These are phyloP conservation scores for Chaetothyriales sp. DNA, from an alignment of 2,329 filamentous ascomycete genomes.

Conservation along the genomic window DNA sequence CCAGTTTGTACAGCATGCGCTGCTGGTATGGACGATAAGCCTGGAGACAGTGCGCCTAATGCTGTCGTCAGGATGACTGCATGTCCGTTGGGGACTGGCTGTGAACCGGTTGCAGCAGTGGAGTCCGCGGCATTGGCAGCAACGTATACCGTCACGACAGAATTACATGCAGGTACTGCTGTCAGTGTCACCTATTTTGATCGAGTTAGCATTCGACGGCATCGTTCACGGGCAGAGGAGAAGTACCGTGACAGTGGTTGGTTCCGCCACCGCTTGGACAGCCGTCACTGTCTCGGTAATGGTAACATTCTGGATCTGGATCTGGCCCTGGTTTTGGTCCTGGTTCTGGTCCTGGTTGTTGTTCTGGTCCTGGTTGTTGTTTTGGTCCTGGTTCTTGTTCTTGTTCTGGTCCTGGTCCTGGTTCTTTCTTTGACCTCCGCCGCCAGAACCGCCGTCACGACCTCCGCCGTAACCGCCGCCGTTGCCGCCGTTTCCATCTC, in stretches of 20 bases:
- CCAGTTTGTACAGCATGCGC: constrained; percentile 11
- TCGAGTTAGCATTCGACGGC: neutral
- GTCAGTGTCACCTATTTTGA: neutral
- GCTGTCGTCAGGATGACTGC: constrained; percentile 5
- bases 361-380: neutral
- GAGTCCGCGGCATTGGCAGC: neutral
- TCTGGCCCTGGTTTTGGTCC: neutral
- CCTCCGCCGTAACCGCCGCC: neutral
- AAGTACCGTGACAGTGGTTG: neutral
- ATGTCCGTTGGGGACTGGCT: constrained; percentile 1
- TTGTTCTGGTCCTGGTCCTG: too few relatives aligned
- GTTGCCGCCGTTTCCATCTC: constrained; percentile 1
- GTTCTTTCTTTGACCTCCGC: neutral
- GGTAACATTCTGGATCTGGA: neutral
- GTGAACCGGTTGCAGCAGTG: neutral
- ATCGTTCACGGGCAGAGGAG: neutral
- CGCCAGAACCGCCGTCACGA: neutral
- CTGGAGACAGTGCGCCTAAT: constrained; percentile 7
- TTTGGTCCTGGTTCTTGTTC: neutral
- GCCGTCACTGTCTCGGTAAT: neutral
- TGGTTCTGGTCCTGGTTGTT: neutral
- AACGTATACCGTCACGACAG: neutral
- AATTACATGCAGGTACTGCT: neutral
- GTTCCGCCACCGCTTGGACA: neutral
- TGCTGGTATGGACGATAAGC: constrained; percentile 13